Percentiles rank a stretch among this genome's conserved stretches.
Conservation (phyloP, 2,329 filamentous ascomycete species). For the Sordariomycetes sp. region DNA sequence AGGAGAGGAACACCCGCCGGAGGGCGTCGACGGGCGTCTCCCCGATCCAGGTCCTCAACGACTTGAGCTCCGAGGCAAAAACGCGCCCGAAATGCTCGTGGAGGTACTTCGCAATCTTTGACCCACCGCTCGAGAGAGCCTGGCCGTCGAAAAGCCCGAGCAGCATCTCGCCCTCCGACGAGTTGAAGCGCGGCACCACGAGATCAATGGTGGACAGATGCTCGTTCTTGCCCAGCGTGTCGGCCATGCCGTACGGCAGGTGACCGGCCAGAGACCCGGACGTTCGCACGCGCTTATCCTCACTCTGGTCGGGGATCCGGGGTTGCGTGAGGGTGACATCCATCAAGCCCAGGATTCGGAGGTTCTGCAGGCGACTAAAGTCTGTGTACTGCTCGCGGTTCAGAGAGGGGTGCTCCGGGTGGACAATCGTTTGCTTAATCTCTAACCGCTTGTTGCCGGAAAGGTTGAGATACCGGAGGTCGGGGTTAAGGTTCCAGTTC, state of each 20-base stretch:
- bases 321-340: constrained; percentile 92
- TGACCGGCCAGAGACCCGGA: constrained; percentile 87
- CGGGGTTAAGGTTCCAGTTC: constrained; percentile 99
- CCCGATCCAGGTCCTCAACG: constrained; percentile 47
- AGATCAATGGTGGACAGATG: constrained; percentile 93
- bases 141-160: constrained; percentile 96
- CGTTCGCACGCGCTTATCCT: constrained; percentile 91
- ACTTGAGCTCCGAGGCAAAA: constrained; percentile 71
- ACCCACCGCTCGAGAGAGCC: constrained; percentile 75
- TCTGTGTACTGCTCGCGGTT: constrained; percentile 67
- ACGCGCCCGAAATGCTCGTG: constrained; percentile 90
- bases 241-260: constrained; percentile 93
- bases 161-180: constrained; percentile 78
- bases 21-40: constrained; percentile 77
- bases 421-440: constrained; percentile 51
- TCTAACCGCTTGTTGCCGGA: constrained; percentile 94
- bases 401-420: constrained; percentile 22
- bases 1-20: constrained; percentile 68
- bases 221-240: constrained; percentile 84
- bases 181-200: constrained; percentile 83
- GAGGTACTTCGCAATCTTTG: constrained; percentile 89
- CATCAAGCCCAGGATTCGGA: constrained; percentile 88
- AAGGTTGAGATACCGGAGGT: constrained; percentile 86
- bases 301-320: constrained; percentile 86
- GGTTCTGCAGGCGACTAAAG: constrained; percentile 71